Evolutionary conservation across 2,329 filamentous ascomycete genomes (phyloP), one percentile per base, ranked within the genome.

Genomic region (Talaromyces piceae): DNA sequence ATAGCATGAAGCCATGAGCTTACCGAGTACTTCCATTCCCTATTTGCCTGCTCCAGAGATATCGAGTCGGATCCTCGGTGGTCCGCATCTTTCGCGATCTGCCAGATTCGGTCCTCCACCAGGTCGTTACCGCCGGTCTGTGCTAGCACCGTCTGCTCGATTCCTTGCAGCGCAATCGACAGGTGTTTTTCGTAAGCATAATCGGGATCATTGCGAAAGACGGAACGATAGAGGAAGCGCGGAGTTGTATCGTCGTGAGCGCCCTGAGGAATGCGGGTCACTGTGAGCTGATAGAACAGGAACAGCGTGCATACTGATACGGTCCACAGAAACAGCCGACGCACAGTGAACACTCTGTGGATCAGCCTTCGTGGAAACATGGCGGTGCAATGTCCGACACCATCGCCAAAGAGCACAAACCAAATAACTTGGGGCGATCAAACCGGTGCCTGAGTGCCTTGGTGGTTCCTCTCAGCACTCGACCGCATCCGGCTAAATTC

Each of bases 11-110:
- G 31, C 9, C 23, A 13, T 18, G 11, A 9, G 23, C 43, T 51
- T 48, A 65, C 64, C 13, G 54, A 53, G 26, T 67, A 66, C 3
- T 53, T 49, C 65, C 65, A 67, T 6, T 59, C 61, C 0, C 47
- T 20, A 23, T 67, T 67, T n/a, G 47, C 48, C 11, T 60, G 31
- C 46, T 65, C 57, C 16, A 67, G 60, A 2, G 47, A 28, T 2
- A 60, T 45, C 3, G 65, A 67, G 41, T 66, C 63, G 0, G 56
- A 44, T 1, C 59, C 58, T 41, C 63, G 47, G 25, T 55, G 50
- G 11, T 30, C 54, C 45, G 50, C 53, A n/a, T 52, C 57, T n/a
- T 61, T 50, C 30, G 61, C 58, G 18, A 67, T 64, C 54, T 67
- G 65, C 65, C 65, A 67, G 37, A 67, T 52, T 3, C 54, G 60